phyloP scores from a whole-genome alignment of 225 moss, liverwort and hornwort genomes.

The Antitrichia curtipendula region DNA sequence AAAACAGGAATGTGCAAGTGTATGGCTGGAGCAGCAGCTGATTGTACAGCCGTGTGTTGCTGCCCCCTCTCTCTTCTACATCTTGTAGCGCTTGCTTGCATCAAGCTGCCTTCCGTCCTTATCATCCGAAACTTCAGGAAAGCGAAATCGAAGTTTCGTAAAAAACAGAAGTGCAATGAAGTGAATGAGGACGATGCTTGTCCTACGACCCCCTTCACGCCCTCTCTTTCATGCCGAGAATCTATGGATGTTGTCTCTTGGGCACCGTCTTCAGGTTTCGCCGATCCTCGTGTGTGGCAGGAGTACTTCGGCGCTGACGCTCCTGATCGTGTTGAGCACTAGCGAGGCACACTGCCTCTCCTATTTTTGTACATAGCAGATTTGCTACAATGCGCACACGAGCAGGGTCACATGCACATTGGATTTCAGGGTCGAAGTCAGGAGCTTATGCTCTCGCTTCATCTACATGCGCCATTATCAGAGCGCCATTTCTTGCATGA shows the following conservation, averaged over 20 bases:
- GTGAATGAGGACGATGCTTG: constrained; percentile 46
- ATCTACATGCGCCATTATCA: not conserved
- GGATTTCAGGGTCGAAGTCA: not conserved
- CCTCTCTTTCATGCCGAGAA: constrained; percentile 58
- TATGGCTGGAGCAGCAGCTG: constrained; percentile 71
- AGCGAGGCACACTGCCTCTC: not conserved
- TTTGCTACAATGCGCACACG: not conserved
- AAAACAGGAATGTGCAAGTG: constrained; percentile 51
- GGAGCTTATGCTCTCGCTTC: not conserved
- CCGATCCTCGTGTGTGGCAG: constrained; percentile 56
- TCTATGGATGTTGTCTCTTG: constrained; percentile 32
- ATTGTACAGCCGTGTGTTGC: constrained; percentile 86
- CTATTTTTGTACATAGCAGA: constrained; percentile 3
- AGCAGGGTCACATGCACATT: not conserved
- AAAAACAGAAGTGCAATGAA: constrained; percentile 33
- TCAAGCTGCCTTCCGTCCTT: constrained; percentile 63
- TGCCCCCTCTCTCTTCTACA: constrained; percentile 94
- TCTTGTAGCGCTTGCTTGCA: constrained; percentile 70
- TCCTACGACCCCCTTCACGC: constrained; percentile 48
- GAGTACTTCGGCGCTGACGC: constrained; percentile 51
- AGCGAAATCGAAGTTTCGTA: constrained; percentile 43
- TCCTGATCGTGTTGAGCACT: not conserved
- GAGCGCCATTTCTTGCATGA: not conserved
- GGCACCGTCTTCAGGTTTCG: constrained; percentile 60
- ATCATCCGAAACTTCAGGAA: constrained; percentile 31